Evolutionary conservation across 352 stramenopile species (phyloP), one percentile per base, ranked within the genome.

Genomic region (Phytophthora sp.): DNA sequence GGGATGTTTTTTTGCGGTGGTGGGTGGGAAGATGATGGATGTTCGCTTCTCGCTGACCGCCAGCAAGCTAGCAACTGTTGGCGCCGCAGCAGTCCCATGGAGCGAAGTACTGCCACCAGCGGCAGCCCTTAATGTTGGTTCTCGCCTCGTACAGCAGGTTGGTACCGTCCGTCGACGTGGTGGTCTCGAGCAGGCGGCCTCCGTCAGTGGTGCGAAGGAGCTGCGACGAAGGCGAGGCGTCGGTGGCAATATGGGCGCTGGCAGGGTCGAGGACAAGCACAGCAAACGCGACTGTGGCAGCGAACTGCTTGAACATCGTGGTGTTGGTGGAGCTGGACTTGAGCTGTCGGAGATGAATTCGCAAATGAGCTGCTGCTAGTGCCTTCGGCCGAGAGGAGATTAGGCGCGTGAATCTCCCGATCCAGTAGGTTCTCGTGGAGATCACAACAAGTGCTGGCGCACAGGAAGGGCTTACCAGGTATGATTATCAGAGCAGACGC

Each of bases 61-160:
- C n/a, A n/a, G n/a, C n/a, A n/a, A n/a, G n/a, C n/a, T 70, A 60
- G 54, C 61, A 71, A 31, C 31, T 58, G 55, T 71, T 71, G 49
- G 54, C 38, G 41, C 67, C 67, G 46, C 67, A 75, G 31, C 67
- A 75, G 31, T 44, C 58, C 56, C 57, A 60, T n/a, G 63, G 63
- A 0, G 46, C 13, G 31, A 75, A 71, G 51, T 75, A 71, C 2
- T 72, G 7, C 42, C 53, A 69, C 50, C 55, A 68, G 18, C 45
- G 18, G 39, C 67, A 75, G 24, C 67, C 62, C 30, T 63, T 60
- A 46, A 69, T 73, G 1, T 35, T 57, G 23, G 53, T 68, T 33
- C 57, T 63, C 20, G 38, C 24, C 51, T 75, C 63, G 50, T 55
- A 71, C 21, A 75, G 56, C 38, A 44, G 41, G 27, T 53, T 66